A percentile compares a stretch with the other conserved stretches of the same genome.
phyloP scores from a whole-genome alignment of 2,329 filamentous ascomycete species.

The Clarireedia paspali region DNA sequence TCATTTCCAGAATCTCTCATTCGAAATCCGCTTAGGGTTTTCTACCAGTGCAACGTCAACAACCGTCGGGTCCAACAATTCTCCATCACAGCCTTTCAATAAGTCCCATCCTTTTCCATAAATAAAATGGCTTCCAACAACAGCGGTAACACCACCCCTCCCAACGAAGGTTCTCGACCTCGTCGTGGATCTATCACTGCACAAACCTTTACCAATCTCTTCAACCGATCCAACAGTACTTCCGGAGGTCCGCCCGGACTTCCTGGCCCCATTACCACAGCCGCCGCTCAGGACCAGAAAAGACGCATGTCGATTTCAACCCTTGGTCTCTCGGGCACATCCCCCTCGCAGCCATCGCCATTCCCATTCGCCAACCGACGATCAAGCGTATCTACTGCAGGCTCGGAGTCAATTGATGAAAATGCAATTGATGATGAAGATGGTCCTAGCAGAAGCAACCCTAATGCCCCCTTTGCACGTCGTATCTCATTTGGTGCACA shows the following conservation, averaged over 20 bases:
- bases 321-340: slow-evolving; percentile 63
- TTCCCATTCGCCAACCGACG: slow-evolving; percentile 50
- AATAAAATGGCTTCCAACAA: slow-evolving; percentile 36
- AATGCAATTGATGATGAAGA: slow-evolving; percentile 62
- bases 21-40: neutral
- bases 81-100: neutral
- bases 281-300: slow-evolving; percentile 42
- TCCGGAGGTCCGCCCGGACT: slow-evolving; percentile 38
- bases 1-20: slow-evolving; percentile 17
- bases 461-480: slow-evolving; percentile 69
- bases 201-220: slow-evolving; percentile 39
- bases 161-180: slow-evolving; percentile 33
- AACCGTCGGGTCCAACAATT: neutral
- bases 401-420: slow-evolving; percentile 60
- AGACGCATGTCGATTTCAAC: slow-evolving; percentile 70
- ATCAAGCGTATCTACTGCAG: slow-evolving; percentile 62
- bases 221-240: slow-evolving; percentile 45
- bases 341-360: slow-evolving; percentile 47
- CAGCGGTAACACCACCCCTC: slow-evolving; percentile 33
- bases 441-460: slow-evolving; percentile 46
- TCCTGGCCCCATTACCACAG: slow-evolving; percentile 40
- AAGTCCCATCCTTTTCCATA: neutral
- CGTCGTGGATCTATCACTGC: slow-evolving; percentile 40
- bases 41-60: neutral
- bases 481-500: slow-evolving; percentile 87